Conservation (phyloP, 495 filamentous ascomycete species). For the Oleoguttula mirabilis region DNA sequence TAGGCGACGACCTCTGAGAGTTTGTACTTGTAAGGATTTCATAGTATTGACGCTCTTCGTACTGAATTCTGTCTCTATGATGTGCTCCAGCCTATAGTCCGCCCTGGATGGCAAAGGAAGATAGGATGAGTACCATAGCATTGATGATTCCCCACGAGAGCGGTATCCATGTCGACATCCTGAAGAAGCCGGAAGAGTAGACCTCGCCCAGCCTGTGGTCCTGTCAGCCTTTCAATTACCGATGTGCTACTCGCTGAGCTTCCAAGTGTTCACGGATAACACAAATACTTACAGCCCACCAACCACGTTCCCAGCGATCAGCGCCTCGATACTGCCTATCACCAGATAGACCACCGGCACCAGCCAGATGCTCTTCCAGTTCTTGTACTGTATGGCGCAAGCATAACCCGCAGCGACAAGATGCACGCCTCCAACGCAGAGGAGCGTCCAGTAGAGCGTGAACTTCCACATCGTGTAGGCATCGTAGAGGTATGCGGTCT, state of each 20-base stretch:
- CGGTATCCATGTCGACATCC: conserved; percentile 96
- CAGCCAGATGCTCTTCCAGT: conserved; percentile 64
- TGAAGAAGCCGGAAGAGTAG: conserved; percentile 76
- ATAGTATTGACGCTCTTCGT: neutral
- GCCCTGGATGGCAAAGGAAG: conserved; percentile 92
- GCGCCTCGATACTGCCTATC: conserved; percentile 65
- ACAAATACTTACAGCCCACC: conserved; percentile 65
- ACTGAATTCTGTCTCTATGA: neutral
- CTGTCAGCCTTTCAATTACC: too few relatives aligned
- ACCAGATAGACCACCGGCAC: conserved; percentile 64
- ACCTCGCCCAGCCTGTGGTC: conserved; percentile 68
- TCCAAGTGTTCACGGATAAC: too few relatives aligned
- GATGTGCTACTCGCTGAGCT: too few relatives aligned
- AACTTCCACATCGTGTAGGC: conserved; percentile 78
- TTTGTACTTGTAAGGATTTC: neutral
- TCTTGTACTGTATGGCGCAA: conserved; percentile 49
- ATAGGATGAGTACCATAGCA: conserved; percentile 75
- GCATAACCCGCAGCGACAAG: conserved; percentile 59
- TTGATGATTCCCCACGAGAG: conserved; percentile 91
- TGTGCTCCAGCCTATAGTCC: conserved; percentile 50
- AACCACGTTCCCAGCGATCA: conserved; percentile 79
- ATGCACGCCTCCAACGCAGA: conserved; percentile 56
- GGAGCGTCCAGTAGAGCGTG: conserved; percentile 79
- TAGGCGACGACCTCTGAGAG: neutral
- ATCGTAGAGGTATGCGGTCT: conserved; percentile 61